Conservation (phyloP, 1,284 basidiomycete species). For the Boletellus deceptivus region DNA sequence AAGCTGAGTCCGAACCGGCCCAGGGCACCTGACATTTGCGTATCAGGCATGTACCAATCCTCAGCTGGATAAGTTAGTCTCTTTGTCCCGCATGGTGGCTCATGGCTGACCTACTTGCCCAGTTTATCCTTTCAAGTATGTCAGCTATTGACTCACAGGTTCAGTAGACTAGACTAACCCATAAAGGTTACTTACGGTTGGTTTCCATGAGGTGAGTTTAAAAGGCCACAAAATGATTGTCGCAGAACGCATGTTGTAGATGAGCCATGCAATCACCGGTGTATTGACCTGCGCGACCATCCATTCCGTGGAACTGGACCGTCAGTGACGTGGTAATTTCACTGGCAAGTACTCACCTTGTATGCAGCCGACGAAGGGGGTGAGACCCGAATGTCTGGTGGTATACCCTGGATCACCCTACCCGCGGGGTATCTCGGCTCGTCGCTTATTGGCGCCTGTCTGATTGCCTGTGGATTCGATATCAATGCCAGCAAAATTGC, state of each 20-base stretch:
- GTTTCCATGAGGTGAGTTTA: conserved; percentile 77
- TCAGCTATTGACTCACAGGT: conserved; percentile 6
- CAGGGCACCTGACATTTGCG: conserved; percentile 9
- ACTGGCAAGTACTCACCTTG: conserved; percentile 3
- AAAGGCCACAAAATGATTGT: neutral
- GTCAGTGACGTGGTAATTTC: conserved; percentile 42
- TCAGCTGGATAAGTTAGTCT: conserved; percentile 68
- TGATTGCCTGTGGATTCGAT: conserved; percentile 93
- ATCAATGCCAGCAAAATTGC: conserved; percentile 92
- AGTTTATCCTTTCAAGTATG: conserved; percentile 94
- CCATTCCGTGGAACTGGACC: conserved; percentile 83
- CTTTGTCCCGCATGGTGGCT: neutral
- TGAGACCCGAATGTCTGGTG: conserved; percentile 90
- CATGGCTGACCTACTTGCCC: conserved; percentile 14
- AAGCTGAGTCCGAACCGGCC: neutral
- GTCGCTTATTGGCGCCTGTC: conserved; percentile 83
- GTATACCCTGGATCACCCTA: conserved; percentile 81
- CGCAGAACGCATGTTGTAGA: conserved; percentile 42
- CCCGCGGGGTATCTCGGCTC: conserved; percentile 94
- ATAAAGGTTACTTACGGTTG: conserved; percentile 69
- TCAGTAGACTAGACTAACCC: conserved; percentile 13
- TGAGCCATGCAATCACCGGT: conserved; percentile 81
- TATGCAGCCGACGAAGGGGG: conserved; percentile 86
- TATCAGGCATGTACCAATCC: conserved; percentile 71
- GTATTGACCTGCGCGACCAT: conserved; percentile 90